Percentiles rank a stretch among this genome's conserved stretches.
Conservation (phyloP, 2,329 filamentous ascomycete species). For the Fusarium burgessii region DNA sequence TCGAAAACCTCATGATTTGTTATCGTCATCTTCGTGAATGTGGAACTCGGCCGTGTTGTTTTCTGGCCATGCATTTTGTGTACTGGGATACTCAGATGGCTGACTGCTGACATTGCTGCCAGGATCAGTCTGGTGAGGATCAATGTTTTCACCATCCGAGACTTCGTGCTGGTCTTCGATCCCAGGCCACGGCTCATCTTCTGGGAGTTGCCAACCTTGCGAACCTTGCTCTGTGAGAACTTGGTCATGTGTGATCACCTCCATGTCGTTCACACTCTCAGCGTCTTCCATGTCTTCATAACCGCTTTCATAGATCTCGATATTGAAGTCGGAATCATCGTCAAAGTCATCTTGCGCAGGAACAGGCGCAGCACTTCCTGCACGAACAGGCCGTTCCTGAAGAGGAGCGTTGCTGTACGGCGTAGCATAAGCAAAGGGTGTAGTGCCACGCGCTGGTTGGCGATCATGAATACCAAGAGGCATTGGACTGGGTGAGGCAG, state of each 20-base stretch:
- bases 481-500: constrained; percentile 60
- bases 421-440: constrained; percentile 80
- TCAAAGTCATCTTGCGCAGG: constrained; percentile 50
- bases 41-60: constrained; percentile 50
- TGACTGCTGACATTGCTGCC: constrained; percentile 60
- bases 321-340: constrained; percentile 53
- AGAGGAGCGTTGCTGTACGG: constrained; percentile 74
- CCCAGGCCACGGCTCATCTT: constrained; percentile 69
- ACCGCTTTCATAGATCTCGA: constrained; percentile 53
- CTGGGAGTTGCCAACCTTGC: constrained; percentile 54
- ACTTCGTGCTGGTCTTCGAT: constrained; percentile 63
- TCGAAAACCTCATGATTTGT: constrained; percentile 27
- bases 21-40: constrained; percentile 57
- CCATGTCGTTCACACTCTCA: constrained; percentile 44
- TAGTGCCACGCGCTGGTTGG: constrained; percentile 56
- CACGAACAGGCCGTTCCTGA: constrained; percentile 53
- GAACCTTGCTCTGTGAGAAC: constrained; percentile 38
- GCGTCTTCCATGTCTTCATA: constrained; percentile 51
- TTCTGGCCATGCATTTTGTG: constrained; percentile 57
- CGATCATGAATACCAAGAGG: constrained; percentile 52
- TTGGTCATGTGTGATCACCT: constrained; percentile 46
- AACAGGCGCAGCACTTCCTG: constrained; percentile 47
- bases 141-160: constrained; percentile 64
- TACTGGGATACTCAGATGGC: constrained; percentile 69
- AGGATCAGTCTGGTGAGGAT: constrained; percentile 54